Percentiles rank a stretch among this genome's conserved stretches.
Conservation (phyloP, 208 protist species). For the Trypanosoma congolense region DNA sequence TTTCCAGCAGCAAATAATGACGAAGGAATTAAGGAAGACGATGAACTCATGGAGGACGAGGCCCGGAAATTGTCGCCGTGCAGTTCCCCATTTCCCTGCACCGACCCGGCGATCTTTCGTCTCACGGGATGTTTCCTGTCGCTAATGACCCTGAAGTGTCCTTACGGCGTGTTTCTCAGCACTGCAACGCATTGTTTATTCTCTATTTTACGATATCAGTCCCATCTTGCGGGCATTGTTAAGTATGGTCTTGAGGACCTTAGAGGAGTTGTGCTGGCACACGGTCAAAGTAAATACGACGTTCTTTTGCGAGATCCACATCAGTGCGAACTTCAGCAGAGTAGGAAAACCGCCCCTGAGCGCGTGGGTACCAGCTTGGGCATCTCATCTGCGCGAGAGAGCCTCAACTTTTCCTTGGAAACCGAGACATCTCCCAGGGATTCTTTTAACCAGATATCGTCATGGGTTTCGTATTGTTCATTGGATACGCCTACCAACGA, state of each 20-base stretch:
- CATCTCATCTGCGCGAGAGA: not conserved
- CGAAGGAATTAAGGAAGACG: not conserved
- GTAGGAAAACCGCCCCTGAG: not conserved
- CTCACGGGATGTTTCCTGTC: slow-evolving; percentile 50
- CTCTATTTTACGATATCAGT: slow-evolving; percentile 48
- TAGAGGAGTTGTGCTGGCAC: slow-evolving; percentile 21
- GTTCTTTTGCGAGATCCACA: not conserved
- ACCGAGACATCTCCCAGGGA: not conserved
- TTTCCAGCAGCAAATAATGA: not conserved
- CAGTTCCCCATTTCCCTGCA: slow-evolving; percentile 51
- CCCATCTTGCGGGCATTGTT: slow-evolving; percentile 60
- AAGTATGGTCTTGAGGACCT: slow-evolving; percentile 63
- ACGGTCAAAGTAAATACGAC: not conserved
- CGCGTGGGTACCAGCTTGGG: not conserved
- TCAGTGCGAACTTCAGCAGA: not conserved
- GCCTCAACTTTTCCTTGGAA: not conserved
- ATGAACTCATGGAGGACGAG: slow-evolving; percentile 2
- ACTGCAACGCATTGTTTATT: slow-evolving; percentile 45
- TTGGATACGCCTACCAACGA: too few species aligned
- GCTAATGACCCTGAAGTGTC: slow-evolving; percentile 47
- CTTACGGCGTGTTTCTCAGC: slow-evolving; percentile 56
- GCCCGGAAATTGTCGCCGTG: slow-evolving; percentile 10
- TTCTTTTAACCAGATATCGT: not conserved
- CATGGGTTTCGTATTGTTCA: not conserved
- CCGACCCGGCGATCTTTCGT: slow-evolving; percentile 65